Conservation (phyloP, 495 filamentous ascomycete species). For the Cryomyces antarcticus region DNA sequence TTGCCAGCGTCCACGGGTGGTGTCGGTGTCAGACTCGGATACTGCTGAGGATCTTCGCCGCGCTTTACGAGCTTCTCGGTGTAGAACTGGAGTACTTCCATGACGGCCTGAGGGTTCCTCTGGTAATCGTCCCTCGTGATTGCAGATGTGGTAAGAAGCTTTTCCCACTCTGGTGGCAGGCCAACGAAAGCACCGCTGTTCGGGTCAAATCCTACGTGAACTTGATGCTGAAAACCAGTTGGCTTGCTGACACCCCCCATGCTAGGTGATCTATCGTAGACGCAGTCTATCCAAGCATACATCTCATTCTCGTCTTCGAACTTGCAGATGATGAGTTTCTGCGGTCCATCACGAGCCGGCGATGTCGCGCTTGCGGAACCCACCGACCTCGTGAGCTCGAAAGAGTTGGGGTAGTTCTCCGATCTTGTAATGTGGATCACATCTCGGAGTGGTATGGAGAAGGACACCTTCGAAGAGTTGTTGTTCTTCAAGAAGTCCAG, state of each 20-base stretch:
- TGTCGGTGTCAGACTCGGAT: slow-evolving; percentile 49
- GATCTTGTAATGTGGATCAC: slow-evolving; percentile 70
- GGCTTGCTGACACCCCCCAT: slow-evolving; percentile 98
- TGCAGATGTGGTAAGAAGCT: slow-evolving; percentile 79
- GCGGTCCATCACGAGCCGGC: slow-evolving; percentile 50
- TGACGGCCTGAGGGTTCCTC: slow-evolving; percentile 93
- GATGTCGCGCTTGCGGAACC: slow-evolving; percentile 34
- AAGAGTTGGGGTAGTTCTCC: slow-evolving; percentile 69
- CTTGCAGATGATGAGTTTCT: slow-evolving; percentile 64
- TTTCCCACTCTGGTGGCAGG: slow-evolving; percentile 88
- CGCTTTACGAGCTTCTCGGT: slow-evolving; percentile 74
- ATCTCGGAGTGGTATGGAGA: slow-evolving; percentile 63
- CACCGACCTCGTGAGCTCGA: slow-evolving; percentile 64
- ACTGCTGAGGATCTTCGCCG: slow-evolving; percentile 58
- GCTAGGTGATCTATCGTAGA: slow-evolving; percentile 85
- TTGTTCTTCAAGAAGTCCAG: slow-evolving; percentile 86
- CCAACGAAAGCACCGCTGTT: slow-evolving; percentile 83
- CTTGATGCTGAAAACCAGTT: slow-evolving; percentile 87
- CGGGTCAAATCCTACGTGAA: slow-evolving; percentile 95
- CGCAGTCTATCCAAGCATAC: slow-evolving; percentile 95
- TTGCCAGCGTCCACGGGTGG: slow-evolving; percentile 32
- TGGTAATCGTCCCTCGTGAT: slow-evolving; percentile 96
- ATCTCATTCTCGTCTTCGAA: slow-evolving; percentile 89
- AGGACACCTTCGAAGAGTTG: slow-evolving; percentile 50
- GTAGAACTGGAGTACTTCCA: slow-evolving; percentile 95